Percentiles rank a stretch among this genome's conserved stretches.
These are phyloP conservation scores for Crucihimalaya himalaica DNA, from an alignment of 345 rosid genomes.

Conservation along the genomic window DNA sequence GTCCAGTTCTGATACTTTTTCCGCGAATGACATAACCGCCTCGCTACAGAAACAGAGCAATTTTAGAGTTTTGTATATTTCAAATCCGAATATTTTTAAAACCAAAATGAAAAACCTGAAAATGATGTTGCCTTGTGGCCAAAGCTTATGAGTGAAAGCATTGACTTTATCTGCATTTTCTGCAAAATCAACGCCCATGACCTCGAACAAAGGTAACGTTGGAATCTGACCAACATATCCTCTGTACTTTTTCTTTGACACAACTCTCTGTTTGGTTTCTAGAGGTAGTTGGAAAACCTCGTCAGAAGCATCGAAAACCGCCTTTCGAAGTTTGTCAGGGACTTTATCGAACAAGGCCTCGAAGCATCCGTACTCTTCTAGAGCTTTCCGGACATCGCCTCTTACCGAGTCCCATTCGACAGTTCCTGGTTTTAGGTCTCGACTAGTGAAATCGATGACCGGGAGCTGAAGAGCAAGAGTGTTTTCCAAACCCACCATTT, in stretches of 20 bases:
- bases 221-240: slow-evolving; percentile 36
- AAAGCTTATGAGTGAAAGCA: slow-evolving; percentile 28
- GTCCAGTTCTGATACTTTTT: slow-evolving; percentile 44
- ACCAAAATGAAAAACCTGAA: slow-evolving; percentile 26
- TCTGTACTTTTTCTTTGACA: slow-evolving; percentile 18
- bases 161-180: slow-evolving; percentile 25
- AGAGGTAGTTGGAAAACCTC: slow-evolving; percentile 24
- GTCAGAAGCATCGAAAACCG: slow-evolving; percentile 18
- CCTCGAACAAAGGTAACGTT: slow-evolving; percentile 20
- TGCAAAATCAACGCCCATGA: slow-evolving; percentile 25
- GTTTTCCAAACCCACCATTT: slow-evolving; percentile 23
- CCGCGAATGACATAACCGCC: slow-evolving; percentile 27
- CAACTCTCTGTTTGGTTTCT: slow-evolving; percentile 35
- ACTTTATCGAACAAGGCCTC: slow-evolving; percentile 39
- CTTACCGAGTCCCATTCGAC: slow-evolving; percentile 31
- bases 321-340: slow-evolving; percentile 18
- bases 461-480: slow-evolving; percentile 34
- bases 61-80: not conserved
- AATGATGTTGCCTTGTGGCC: slow-evolving; percentile 30
- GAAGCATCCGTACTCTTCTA: slow-evolving; percentile 37
- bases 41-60: slow-evolving; percentile 27
- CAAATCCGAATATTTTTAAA: not conserved
- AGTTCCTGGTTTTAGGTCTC: slow-evolving; percentile 20
- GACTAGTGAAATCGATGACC: slow-evolving; percentile 37
- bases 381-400: slow-evolving; percentile 26